A percentile compares a stretch with the other conserved stretches of the same genome.
Conservation (phyloP, 31 red algal genomes). For the Endocladia muricata region DNA sequence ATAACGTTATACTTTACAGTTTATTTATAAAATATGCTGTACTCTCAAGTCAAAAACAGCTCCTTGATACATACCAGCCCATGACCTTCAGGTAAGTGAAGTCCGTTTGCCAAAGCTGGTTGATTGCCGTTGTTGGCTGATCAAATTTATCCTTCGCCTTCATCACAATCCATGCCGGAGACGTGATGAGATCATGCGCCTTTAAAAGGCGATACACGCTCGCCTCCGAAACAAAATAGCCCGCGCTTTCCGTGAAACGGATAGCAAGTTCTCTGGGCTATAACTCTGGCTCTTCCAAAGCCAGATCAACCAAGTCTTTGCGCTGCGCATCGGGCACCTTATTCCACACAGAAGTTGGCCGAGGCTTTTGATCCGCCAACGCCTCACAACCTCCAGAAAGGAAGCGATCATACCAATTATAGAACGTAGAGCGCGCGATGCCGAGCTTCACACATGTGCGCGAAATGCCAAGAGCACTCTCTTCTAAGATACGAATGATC, state of each 20-base stretch:
- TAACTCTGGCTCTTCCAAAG: neutral
- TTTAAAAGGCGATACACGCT: neutral
- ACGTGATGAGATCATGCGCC: neutral
- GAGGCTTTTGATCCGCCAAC: neutral
- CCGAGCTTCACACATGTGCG: neutral
- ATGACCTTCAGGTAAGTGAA: neutral
- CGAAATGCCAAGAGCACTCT: neutral
- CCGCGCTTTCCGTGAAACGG: neutral
- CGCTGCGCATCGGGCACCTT: neutral
- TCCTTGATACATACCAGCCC: too few species aligned
- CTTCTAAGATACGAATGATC: neutral
- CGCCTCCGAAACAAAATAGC: neutral
- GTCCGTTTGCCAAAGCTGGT: neutral
- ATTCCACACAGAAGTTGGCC: neutral
- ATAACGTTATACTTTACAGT: too few species aligned
- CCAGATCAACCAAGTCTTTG: neutral
- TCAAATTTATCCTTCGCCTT: neutral
- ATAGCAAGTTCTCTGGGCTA: neutral
- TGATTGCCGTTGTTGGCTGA: neutral
- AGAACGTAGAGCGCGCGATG: neutral
- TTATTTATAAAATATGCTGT: too few species aligned
- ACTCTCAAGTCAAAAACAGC: too few species aligned
- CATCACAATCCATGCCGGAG: neutral
- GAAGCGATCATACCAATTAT: neutral
- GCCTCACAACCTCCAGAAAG: neutral